Evolutionary conservation across 495 filamentous ascomycete species (phyloP).

Genomic region (Lophiostoma macrostomum): DNA sequence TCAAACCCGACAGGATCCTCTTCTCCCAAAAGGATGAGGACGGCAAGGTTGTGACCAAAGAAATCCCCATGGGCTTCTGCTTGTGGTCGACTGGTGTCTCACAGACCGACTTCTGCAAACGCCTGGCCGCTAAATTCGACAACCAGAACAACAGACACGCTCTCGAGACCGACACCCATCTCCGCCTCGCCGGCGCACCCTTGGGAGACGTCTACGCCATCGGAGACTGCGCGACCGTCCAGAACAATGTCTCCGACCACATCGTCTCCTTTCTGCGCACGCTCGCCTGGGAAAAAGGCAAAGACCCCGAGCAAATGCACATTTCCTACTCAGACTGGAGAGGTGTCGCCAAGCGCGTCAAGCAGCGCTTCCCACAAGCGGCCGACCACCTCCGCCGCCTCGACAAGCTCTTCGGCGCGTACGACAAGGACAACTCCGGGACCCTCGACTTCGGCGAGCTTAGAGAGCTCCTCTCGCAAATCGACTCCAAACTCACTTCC

Average conservation of each 20-base stretch:
- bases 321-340: slow-evolving; percentile 88
- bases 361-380: slow-evolving; percentile 91
- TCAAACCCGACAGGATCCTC: slow-evolving; percentile 75
- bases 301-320: slow-evolving; percentile 76
- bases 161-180: slow-evolving; percentile 91
- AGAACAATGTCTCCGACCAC: slow-evolving; percentile 90
- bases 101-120: slow-evolving; percentile 75
- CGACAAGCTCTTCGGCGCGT: slow-evolving; percentile 83
- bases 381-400: slow-evolving; percentile 81
- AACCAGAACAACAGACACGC: slow-evolving; percentile 85
- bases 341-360: slow-evolving; percentile 73
- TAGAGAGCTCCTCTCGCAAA: slow-evolving; percentile 76
- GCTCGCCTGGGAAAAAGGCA: slow-evolving; percentile 87
- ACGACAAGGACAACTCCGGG: slow-evolving; percentile 88
- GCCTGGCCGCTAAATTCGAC: slow-evolving; percentile 63
- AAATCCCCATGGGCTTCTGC: slow-evolving; percentile 94
- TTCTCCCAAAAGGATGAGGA: slow-evolving; percentile 77
- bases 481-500: slow-evolving; percentile 44
- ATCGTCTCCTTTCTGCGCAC: slow-evolving; percentile 84
- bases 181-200: slow-evolving; percentile 86
- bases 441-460: slow-evolving; percentile 93
- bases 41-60: slow-evolving; percentile 75
- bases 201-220: slow-evolving; percentile 95
- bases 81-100: slow-evolving; percentile 96
- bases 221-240: slow-evolving; percentile 94